Evolutionary conservation across 305 asterid genomes (phyloP), one percentile per base, ranked within the genome.

Genomic region (Plantago coronopus): DNA sequence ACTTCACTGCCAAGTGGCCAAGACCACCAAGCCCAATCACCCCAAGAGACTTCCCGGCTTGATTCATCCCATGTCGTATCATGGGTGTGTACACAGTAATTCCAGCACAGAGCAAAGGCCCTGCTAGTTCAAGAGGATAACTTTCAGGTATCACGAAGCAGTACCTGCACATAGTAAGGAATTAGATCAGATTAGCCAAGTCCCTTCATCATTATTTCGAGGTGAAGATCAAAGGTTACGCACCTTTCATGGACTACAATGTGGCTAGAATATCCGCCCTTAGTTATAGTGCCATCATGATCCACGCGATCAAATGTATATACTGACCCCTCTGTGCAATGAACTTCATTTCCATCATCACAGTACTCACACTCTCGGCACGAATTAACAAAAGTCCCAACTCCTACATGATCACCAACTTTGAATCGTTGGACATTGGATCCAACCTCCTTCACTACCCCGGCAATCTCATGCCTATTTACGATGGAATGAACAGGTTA

Each of bases 1-100:
- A 81, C 74, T 91, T 91, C 63, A 91, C 98, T 0, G 98, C 98
- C 71, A 91, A 69, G 82, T 91, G 98, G 17, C 98, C 98, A 8
- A 91, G 90, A 21, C 98, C 98, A 48, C 98, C 98, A 21, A 91
- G 79, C 42, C 98, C 98, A 46, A 91, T 70, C 53, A 91, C 88
- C 51, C 98, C 98, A 57, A 91, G 68, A 25, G 96, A 80, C 64
- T 91, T 91, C 13, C 95, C 98, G 0, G 93, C 84, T 62, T 81
- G 95, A 50, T 88, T 86, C 96, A 91, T 88, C 74, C 80, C 79
- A 69, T 88, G 89, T 53, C 83, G 70, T 50, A 86, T 64, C 96
- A 91, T 88, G 12, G 98, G 98, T 54, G 89, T 57, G 69, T 83
- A 91, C 44, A 86, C 95, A 14, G 95, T 88, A 63, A 91, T 86